phyloP scores from a whole-genome alignment of 257 asterid genomes.

The Rubia yunnanensis region DNA sequence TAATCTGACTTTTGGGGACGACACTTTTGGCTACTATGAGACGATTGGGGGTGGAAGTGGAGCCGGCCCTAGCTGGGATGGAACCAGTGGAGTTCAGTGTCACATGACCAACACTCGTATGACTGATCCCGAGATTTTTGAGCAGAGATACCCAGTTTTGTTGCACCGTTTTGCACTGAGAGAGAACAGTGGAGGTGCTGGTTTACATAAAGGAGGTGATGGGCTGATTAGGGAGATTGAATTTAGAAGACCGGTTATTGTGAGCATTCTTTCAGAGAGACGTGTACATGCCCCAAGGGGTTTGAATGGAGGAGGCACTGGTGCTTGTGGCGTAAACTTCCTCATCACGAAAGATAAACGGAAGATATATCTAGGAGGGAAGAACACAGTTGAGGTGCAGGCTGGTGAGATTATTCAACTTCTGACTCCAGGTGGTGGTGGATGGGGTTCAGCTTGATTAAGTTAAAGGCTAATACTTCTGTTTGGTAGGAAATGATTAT shows the following conservation, averaged over 20 bases:
- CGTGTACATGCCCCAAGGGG: constrained; percentile 95
- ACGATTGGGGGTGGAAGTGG: constrained; percentile 96
- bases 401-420: constrained; percentile 84
- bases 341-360: constrained; percentile 57
- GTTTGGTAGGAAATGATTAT: background rate
- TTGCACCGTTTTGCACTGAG: constrained; percentile 68
- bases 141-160: constrained; percentile 88
- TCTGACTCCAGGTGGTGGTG: constrained; percentile 94
- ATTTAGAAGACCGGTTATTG: constrained; percentile 62
- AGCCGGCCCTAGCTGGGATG: constrained; percentile 89
- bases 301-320: constrained; percentile 60
- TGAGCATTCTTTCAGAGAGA: constrained; percentile 88
- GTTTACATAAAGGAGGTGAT: constrained; percentile 74
- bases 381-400: constrained; percentile 67
- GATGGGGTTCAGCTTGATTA: constrained; percentile 55
- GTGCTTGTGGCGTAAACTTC: constrained; percentile 78
- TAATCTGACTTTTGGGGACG: constrained; percentile 82
- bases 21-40: constrained; percentile 83
- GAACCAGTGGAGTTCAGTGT: constrained; percentile 93
- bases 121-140: constrained; percentile 96
- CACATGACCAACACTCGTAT: constrained; percentile 98
- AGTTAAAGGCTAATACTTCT: background rate
- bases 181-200: constrained; percentile 79
- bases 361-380: constrained; percentile 75
- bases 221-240: constrained; percentile 87